A percentile compares a stretch with the other conserved stretches of the same genome.
Conservation (phyloP, 2,329 filamentous ascomycete species). For the Metarhizium brunneum region DNA sequence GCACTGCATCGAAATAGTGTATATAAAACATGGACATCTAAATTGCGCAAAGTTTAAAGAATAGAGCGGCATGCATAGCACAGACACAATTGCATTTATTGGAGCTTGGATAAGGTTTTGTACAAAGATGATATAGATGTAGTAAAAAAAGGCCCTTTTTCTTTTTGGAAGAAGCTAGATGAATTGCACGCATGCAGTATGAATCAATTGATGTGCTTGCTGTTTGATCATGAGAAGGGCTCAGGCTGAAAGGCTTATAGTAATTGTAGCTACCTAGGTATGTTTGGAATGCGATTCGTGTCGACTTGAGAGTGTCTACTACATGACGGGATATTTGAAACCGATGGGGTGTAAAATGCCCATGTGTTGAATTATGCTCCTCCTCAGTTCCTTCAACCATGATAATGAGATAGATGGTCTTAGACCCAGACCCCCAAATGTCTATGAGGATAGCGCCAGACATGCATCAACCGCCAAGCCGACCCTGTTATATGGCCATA, state of each 20-base stretch:
- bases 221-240: too few species aligned
- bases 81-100: neutral
- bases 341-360: neutral
- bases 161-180: neutral
- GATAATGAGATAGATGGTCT: neutral
- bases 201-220: neutral
- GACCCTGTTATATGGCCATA: conserved; percentile 43
- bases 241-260: too few species aligned
- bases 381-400: neutral
- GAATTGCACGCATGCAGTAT: neutral
- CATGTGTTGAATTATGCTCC: neutral
- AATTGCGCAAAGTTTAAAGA: neutral
- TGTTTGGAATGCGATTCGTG: too few species aligned
- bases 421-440: neutral
- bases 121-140: neutral
- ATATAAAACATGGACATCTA: neutral
- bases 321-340: neutral
- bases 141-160: neutral
- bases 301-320: too few species aligned
- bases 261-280: too few species aligned
- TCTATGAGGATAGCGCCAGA: conserved; percentile 53
- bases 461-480: conserved; percentile 81
- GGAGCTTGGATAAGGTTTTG: neutral
- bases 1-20: neutral
- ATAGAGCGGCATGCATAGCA: neutral